A percentile compares a stretch with the other conserved stretches of the same genome.
Conservation (phyloP, 305 asterid species). For the Solanum hybrid region DNA sequence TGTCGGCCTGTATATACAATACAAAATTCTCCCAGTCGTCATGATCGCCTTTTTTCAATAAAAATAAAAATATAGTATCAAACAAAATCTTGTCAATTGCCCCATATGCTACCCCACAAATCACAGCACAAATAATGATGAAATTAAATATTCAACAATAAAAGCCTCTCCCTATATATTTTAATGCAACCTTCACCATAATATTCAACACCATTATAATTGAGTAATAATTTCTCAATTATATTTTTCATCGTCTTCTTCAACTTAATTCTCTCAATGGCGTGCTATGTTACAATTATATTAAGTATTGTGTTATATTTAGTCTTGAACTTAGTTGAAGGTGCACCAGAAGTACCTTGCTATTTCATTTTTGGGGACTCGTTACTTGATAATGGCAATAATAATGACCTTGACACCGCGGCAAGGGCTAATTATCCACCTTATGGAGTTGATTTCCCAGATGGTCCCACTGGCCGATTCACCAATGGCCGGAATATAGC, state of each 20-base stretch:
- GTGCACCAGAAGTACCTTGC: constrained; percentile 7
- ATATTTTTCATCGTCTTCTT: not conserved
- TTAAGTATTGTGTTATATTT: not conserved
- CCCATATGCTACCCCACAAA: not conserved
- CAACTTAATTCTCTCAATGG: not conserved
- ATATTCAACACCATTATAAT: not conserved
- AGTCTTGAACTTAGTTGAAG: not conserved
- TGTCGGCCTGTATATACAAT: not conserved
- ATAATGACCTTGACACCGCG: not conserved
- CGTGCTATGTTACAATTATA: not conserved
- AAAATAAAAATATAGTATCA: not conserved
- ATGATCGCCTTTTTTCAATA: too few species aligned
- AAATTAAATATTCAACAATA: not conserved
- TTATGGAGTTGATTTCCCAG: constrained; percentile 5
- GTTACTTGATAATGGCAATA: constrained; percentile 9
- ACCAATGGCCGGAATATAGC: not conserved
- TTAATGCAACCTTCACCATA: not conserved
- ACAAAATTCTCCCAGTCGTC: not conserved
- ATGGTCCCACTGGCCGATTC: constrained; percentile 8
- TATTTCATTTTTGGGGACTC: constrained; percentile 12
- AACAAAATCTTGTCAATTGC: not conserved
- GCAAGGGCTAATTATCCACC: constrained; percentile 2
- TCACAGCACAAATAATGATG: not conserved
- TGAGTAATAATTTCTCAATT: not conserved
- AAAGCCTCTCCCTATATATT: not conserved